A percentile compares a stretch with the other conserved stretches of the same genome.
These are phyloP conservation scores for Solanum ossicruentum DNA, from an alignment of 257 asterid species.

Conservation along the genomic window DNA sequence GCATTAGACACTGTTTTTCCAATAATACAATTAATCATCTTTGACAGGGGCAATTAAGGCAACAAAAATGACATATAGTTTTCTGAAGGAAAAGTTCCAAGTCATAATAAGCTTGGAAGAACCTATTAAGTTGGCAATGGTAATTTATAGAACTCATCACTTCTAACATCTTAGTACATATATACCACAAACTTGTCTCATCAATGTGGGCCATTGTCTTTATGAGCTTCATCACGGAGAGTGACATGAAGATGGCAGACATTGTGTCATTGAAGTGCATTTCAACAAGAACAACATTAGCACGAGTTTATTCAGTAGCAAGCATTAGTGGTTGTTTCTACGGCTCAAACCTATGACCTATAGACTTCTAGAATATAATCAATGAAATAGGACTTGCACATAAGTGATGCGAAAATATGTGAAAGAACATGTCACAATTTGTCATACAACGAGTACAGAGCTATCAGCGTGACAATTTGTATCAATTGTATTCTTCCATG, in stretches of 20 bases:
- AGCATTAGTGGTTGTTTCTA: not conserved
- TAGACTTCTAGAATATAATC: not conserved
- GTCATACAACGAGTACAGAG: slow-evolving; percentile 25
- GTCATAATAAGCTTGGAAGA: slow-evolving; percentile 35
- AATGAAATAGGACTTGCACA: not conserved
- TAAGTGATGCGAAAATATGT: not conserved
- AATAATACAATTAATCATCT: not conserved
- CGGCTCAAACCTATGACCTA: not conserved
- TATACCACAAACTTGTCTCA: slow-evolving; percentile 52
- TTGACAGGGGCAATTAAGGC: not conserved
- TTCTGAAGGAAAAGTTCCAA: not conserved
- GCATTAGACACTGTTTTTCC: not conserved
- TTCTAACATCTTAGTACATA: slow-evolving; percentile 33
- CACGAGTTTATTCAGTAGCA: not conserved
- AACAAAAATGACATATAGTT: not conserved
- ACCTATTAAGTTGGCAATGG: slow-evolving; percentile 41
- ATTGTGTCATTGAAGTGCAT: slow-evolving; percentile 40
- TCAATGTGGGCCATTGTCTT: slow-evolving; percentile 42
- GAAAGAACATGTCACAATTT: not conserved
- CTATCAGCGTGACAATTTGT: slow-evolving; percentile 30
- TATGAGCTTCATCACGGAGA: slow-evolving; percentile 29
- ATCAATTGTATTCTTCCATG: slow-evolving; percentile 18
- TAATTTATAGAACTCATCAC: slow-evolving; percentile 41
- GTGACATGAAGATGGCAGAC: slow-evolving; percentile 37
- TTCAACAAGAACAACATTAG: not conserved